These are phyloP conservation scores for Tuber magnatum DNA, from an alignment of 495 filamentous ascomycete species.

Conservation along the genomic window DNA sequence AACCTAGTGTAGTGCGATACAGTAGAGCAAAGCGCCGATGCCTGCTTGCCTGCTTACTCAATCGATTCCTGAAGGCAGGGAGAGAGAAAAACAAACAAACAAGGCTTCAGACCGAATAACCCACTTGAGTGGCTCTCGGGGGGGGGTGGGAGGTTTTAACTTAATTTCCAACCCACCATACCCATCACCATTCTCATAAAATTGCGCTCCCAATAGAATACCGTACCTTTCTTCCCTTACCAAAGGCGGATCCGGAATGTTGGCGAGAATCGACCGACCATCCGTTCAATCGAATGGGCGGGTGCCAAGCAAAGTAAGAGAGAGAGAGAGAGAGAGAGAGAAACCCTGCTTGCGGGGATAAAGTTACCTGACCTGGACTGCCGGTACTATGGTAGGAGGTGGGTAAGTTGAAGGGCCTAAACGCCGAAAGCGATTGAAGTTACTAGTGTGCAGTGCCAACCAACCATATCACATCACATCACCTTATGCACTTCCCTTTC, in stretches of 20 bases:
- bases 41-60: neutral
- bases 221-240: neutral
- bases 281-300: neutral
- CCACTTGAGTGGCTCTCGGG: neutral
- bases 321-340: neutral
- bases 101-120: neutral
- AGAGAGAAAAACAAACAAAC: neutral
- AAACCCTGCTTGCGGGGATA: neutral
- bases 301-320: neutral
- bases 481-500: neutral
- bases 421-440: neutral
- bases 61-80: slow-evolving; percentile 8
- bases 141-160: slow-evolving; percentile 8
- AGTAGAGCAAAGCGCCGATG: neutral
- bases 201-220: neutral
- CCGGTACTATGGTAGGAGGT: neutral
- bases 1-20: neutral
- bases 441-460: neutral
- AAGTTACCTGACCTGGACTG: neutral
- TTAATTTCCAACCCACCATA: neutral
- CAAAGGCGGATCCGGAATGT: neutral
- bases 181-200: neutral
- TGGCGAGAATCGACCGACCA: neutral
- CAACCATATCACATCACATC: neutral
- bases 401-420: neutral